Conservation (phyloP, 129 eudicot species). For the Ambrosia artemisiifolia region DNA sequence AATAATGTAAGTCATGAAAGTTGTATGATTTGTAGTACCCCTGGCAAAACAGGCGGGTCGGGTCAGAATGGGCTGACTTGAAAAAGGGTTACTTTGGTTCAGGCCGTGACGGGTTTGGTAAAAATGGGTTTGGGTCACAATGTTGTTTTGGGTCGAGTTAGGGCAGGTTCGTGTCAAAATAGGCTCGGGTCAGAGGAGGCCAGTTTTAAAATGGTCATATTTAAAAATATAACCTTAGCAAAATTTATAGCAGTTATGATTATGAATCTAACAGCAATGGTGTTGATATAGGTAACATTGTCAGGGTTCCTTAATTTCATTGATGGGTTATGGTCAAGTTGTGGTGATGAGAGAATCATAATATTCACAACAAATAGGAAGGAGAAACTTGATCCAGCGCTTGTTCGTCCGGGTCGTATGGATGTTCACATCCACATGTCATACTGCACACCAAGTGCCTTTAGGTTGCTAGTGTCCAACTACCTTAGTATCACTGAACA, state of each 20-base stretch:
- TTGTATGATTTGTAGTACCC: too few species aligned
- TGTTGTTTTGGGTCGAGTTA: too few species aligned
- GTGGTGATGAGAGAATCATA: conserved; percentile 66
- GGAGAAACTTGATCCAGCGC: conserved; percentile 63
- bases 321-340: conserved; percentile 73
- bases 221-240: too few species aligned
- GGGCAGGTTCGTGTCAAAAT: too few species aligned
- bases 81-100: too few species aligned
- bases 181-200: too few species aligned
- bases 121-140: too few species aligned
- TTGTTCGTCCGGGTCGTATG: conserved; percentile 70
- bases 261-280: background rate
- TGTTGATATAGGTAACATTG: conserved; percentile 40
- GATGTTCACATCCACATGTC: conserved; percentile 75
- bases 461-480: conserved; percentile 45
- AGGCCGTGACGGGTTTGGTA: too few species aligned
- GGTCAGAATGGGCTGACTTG: too few species aligned
- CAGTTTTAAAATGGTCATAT: too few species aligned
- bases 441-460: conserved; percentile 43
- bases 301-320: conserved; percentile 67
- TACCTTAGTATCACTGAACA: conserved; percentile 39
- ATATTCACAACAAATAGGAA: conserved; percentile 65
- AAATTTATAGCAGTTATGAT: background rate
- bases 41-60: too few species aligned
- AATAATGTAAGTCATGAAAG: too few species aligned